Evolutionary conservation across 495 filamentous ascomycete species (phyloP).

Genomic region (Bombardia bombarda): DNA sequence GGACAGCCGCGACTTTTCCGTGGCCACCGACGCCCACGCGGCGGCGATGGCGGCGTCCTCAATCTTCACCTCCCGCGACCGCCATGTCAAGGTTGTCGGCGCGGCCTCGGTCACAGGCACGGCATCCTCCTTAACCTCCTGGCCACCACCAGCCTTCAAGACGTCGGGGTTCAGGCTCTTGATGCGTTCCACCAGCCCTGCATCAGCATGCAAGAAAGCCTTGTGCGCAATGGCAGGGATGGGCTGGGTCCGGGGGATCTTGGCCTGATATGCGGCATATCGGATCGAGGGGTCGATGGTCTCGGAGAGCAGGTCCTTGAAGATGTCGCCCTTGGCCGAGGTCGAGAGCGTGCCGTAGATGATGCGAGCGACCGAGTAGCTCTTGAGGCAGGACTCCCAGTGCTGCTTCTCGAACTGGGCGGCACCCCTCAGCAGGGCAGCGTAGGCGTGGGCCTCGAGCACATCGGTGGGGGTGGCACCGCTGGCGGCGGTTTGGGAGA

Average conservation of each 20-base stretch:
- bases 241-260: slow-evolving; percentile 73
- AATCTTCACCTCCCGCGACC: slow-evolving; percentile 75
- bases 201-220: slow-evolving; percentile 58
- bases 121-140: slow-evolving; percentile 51
- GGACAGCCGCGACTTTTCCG: slow-evolving; percentile 45
- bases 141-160: too few relatives aligned
- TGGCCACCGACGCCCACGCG: slow-evolving; percentile 50
- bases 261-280: slow-evolving; percentile 87
- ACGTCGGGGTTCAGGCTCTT: slow-evolving; percentile 65
- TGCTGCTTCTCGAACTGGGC: slow-evolving; percentile 76
- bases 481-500: slow-evolving; percentile 49
- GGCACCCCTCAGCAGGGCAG: slow-evolving; percentile 62
- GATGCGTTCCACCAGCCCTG: slow-evolving; percentile 54
- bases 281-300: slow-evolving; percentile 90
- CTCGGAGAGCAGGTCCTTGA: slow-evolving; percentile 73
- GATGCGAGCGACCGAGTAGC: slow-evolving; percentile 67
- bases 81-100: slow-evolving; percentile 79
- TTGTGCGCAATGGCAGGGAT: slow-evolving; percentile 69
- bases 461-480: slow-evolving; percentile 63
- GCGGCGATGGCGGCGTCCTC: slow-evolving; percentile 88
- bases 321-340: slow-evolving; percentile 59
- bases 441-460: slow-evolving; percentile 82
- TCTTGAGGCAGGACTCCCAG: slow-evolving; percentile 71
- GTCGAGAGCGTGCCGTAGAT: slow-evolving; percentile 67
- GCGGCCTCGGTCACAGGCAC: slow-evolving; percentile 47